Percentiles rank a stretch among this genome's conserved stretches.
Evolutionary conservation across 345 rosid genomes (phyloP).

Genomic region (Lumnitzera racemosa): DNA sequence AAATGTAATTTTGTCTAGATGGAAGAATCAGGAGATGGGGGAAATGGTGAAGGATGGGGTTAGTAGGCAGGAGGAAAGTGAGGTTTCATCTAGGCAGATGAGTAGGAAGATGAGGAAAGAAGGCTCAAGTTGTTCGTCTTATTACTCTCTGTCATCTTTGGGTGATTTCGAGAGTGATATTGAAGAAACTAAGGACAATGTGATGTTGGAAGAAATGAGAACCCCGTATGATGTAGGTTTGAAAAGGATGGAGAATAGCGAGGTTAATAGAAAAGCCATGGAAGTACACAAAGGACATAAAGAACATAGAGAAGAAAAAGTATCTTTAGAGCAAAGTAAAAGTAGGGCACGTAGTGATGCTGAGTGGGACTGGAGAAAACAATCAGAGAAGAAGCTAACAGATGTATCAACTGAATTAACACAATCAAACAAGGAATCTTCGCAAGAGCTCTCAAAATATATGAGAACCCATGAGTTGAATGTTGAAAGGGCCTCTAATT

Average conservation of each 20-base stretch:
- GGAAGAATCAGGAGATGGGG: slow-evolving; percentile 13
- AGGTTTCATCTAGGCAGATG: slow-evolving; percentile 21
- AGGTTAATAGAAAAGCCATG: slow-evolving; percentile 13
- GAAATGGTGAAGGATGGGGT: slow-evolving; percentile 19
- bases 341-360: slow-evolving; percentile 11
- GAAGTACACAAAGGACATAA: slow-evolving; percentile 7
- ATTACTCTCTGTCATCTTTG: slow-evolving; percentile 60
- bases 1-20: slow-evolving; percentile 20
- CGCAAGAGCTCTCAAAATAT: slow-evolving; percentile 20
- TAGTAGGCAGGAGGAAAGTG: slow-evolving; percentile 19
- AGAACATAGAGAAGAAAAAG: slow-evolving; percentile 19
- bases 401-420: slow-evolving; percentile 28
- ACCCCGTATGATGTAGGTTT: slow-evolving; percentile 17
- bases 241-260: slow-evolving; percentile 11
- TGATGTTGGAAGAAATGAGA: slow-evolving; percentile 20
- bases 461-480: slow-evolving; percentile 25
- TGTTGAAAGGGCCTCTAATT: slow-evolving; percentile 23
- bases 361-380: slow-evolving; percentile 59
- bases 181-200: slow-evolving; percentile 36
- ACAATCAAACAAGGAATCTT: slow-evolving; percentile 33
- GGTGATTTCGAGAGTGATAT: slow-evolving; percentile 52
- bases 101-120: slow-evolving; percentile 28
- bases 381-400: slow-evolving; percentile 57
- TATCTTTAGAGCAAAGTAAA: slow-evolving; percentile 11
- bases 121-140: slow-evolving; percentile 65